A percentile compares a stretch with the other conserved stretches of the same genome.
phyloP scores from a whole-genome alignment of 164 flowering plant species.

The Cinnamomum micranthum region DNA sequence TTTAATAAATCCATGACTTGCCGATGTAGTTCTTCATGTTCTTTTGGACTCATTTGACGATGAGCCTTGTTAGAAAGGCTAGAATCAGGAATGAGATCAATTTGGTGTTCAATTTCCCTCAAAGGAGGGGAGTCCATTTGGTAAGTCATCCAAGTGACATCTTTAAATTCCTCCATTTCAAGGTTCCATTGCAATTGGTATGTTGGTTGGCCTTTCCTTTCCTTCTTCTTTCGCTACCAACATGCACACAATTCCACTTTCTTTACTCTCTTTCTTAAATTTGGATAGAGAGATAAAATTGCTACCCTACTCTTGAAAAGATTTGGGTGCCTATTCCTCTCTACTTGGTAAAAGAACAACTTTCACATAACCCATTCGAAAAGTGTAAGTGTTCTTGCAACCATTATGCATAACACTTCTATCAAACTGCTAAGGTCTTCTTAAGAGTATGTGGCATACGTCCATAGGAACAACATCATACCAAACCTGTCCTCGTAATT shows the following conservation, averaged over 20 bases:
- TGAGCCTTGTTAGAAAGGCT: neutral
- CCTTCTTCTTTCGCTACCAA: neutral
- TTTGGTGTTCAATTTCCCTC: too few species aligned
- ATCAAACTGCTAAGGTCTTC: neutral
- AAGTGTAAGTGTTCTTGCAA: too few species aligned
- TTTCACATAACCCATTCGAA: too few species aligned
- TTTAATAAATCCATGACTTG: too few species aligned
- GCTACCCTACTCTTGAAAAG: neutral
- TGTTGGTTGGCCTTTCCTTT: neutral
- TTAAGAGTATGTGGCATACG: neutral
- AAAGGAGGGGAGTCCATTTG: neutral
- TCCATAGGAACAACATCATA: neutral
- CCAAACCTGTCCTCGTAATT: neutral
- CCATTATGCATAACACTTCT: too few species aligned
- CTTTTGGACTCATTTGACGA: too few species aligned
- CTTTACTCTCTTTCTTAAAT: neutral
- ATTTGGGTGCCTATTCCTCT: too few species aligned
- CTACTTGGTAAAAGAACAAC: too few species aligned
- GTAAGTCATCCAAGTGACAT: neutral
- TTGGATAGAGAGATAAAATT: neutral
- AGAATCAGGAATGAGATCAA: neutral
- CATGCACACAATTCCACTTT: neutral
- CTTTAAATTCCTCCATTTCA: neutral
- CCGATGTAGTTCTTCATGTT: too few species aligned
- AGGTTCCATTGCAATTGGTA: neutral